A percentile compares a stretch with the other conserved stretches of the same genome.
Conservation (phyloP, 495 filamentous ascomycete genomes). For the Neurospora tetraspora region DNA sequence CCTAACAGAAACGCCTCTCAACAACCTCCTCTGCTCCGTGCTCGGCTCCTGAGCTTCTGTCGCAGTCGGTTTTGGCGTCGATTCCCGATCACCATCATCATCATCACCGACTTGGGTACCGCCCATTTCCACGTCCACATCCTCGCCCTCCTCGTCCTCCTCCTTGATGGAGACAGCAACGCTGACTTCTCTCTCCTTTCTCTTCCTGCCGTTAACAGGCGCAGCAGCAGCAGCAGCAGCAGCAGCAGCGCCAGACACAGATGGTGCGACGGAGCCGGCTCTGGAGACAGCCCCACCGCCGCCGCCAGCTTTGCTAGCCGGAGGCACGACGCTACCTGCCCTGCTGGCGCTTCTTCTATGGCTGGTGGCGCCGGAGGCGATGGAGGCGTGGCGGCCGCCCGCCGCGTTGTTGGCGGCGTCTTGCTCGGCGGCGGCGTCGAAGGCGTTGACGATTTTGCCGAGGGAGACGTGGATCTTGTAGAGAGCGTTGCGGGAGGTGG, state of each 20-base stretch:
- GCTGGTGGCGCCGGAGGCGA: conserved; percentile 16
- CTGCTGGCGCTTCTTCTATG: background rate
- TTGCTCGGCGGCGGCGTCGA: conserved; percentile 31
- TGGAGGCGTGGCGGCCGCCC: conserved; percentile 2
- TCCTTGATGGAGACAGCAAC: conserved; percentile 27
- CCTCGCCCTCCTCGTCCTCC: conserved; percentile 25
- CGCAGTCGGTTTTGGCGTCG: background rate
- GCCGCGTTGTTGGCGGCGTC: background rate
- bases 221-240: background rate
- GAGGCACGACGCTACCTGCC: background rate
- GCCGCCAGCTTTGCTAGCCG: background rate
- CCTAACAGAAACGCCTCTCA: background rate
- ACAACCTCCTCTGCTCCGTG: background rate
- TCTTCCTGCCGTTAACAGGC: background rate
- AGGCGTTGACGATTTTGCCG: conserved; percentile 50
- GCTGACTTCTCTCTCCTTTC: conserved; percentile 17
- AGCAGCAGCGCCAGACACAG: background rate
- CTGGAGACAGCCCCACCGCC: conserved; percentile 11
- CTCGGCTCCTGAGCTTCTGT: background rate
- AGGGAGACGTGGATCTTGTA: conserved; percentile 66
- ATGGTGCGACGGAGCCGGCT: background rate
- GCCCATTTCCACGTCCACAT: background rate
- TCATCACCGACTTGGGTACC: background rate
- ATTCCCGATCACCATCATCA: background rate
- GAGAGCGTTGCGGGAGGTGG: conserved; percentile 62